A percentile compares a stretch with the other conserved stretches of the same genome.
These are phyloP conservation scores for Sporobolomyces roseus DNA, from an alignment of 768 basidiomycete genomes.

Conservation along the genomic window DNA sequence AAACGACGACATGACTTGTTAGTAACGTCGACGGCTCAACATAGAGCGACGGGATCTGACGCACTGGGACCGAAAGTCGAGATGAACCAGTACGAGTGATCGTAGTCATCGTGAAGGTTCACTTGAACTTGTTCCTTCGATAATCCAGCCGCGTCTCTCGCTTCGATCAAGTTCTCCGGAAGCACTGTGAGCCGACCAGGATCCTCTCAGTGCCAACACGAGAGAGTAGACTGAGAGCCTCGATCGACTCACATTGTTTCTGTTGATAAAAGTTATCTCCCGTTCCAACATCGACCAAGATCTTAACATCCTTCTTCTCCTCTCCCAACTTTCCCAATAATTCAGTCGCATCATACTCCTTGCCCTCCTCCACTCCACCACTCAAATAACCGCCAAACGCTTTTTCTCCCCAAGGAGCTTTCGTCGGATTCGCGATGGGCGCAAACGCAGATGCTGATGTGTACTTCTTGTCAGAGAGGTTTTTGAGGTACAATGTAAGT, in stretches of 20 bases:
- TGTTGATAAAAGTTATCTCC: conserved; percentile 67
- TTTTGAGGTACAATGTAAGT: conserved; percentile 78
- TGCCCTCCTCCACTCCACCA: conserved; percentile 72
- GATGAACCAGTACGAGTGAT: conserved; percentile 45
- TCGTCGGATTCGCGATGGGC: conserved; percentile 77
- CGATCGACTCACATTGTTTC: conserved; percentile 59
- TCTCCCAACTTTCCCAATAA: conserved; percentile 58
- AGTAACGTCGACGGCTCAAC: too few relatives aligned
- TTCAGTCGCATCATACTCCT: conserved; percentile 77
- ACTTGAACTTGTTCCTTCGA: conserved; percentile 73
- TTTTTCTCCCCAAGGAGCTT: conserved; percentile 80
- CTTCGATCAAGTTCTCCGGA: conserved; percentile 80
- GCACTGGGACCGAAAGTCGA: conserved; percentile 37
- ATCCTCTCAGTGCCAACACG: neutral
- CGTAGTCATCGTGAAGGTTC: conserved; percentile 45
- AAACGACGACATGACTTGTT: neutral
- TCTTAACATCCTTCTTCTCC: conserved; percentile 60
- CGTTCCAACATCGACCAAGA: conserved; percentile 66
- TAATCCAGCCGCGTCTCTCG: conserved; percentile 68
- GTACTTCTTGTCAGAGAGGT: conserved; percentile 58
- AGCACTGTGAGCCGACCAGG: conserved; percentile 54
- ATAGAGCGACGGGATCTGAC: neutral
- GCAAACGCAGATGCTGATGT: conserved; percentile 85
- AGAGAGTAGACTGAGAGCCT: neutral
- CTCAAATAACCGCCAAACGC: conserved; percentile 81